phyloP scores from a whole-genome alignment of 164 flowering plant species.

The Sextonia rubra region DNA sequence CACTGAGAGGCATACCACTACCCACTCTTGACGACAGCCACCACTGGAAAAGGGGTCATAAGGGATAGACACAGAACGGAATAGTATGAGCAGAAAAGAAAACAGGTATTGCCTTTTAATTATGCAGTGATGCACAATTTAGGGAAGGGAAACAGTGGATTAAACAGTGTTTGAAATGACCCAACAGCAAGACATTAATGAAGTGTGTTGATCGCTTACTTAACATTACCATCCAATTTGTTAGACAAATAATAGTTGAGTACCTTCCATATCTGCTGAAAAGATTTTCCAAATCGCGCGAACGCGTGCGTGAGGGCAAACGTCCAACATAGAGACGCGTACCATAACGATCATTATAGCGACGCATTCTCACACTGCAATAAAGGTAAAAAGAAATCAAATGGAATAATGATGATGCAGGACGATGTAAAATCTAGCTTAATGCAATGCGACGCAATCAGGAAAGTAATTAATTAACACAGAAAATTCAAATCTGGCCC shows the following conservation, averaged over 20 bases:
- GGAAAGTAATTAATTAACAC: no score
- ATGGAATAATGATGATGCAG: not conserved
- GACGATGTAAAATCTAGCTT: no score
- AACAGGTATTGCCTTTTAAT: no score
- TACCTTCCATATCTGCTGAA: conserved; percentile 23
- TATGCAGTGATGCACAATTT: no score
- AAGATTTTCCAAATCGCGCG: conserved; percentile 19
- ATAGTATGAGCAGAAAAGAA: not conserved
- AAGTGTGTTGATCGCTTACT: not conserved
- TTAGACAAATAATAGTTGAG: not conserved
- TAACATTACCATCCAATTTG: not conserved
- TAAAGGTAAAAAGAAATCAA: not conserved
- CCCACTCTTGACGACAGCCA: conserved; percentile 7
- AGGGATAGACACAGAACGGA: not conserved
- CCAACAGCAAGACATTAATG: no score
- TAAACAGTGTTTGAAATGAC: no score
- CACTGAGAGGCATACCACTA: not conserved
- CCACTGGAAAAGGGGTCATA: not conserved
- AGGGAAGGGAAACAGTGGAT: no score
- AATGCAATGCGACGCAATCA: no score
- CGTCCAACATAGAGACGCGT: conserved; percentile 16
- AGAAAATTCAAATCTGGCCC: no score
- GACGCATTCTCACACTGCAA: conserved; percentile 13
- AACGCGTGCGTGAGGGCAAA: conserved; percentile 12
- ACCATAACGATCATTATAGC: conserved; percentile 14